Percentiles rank a stretch among this genome's conserved stretches.
phyloP scores from a whole-genome alignment of 495 filamentous ascomycete genomes.

The Hypomontagnella monticulosa region DNA sequence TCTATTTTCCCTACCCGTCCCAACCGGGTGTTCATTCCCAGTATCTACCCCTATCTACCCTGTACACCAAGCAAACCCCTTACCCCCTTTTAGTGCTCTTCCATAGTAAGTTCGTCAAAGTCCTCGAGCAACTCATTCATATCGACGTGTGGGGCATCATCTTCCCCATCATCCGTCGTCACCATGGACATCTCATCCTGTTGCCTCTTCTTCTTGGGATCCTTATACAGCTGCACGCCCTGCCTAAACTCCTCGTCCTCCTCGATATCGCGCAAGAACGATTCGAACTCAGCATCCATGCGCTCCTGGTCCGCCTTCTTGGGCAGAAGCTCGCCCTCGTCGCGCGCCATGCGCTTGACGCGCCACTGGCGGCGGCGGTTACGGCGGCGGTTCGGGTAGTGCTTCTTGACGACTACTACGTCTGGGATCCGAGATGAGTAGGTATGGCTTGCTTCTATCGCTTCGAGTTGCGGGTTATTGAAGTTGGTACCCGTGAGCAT shows the following conservation, averaged over 20 bases:
- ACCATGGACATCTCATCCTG: constrained; percentile 66
- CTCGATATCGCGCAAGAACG: constrained; percentile 96
- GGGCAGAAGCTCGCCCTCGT: constrained; percentile 81
- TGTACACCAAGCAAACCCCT: too few species aligned
- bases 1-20: not conserved
- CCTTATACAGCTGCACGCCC: constrained; percentile 87
- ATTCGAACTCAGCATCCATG: constrained; percentile 91
- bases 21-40: too few species aligned
- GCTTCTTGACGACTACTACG: constrained; percentile 95
- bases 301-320: constrained; percentile 83
- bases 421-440: constrained; percentile 85
- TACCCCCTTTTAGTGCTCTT: constrained; percentile 52
- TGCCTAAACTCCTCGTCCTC: constrained; percentile 88
- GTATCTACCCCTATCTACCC: too few species aligned
- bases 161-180: constrained; percentile 72
- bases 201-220: constrained; percentile 48
- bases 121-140: constrained; percentile 90
- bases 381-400: constrained; percentile 86
- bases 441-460: constrained; percentile 72
- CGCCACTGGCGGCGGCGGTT: constrained; percentile 87
- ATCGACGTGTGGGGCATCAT: constrained; percentile 76
- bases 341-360: constrained; percentile 89
- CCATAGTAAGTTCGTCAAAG: constrained; percentile 81
- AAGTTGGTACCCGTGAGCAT: constrained; percentile 87
- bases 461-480: constrained; percentile 87